A percentile compares a stretch with the other conserved stretches of the same genome.
phyloP scores from a whole-genome alignment of 2,329 filamentous ascomycete species.

The Fusarium dimerum region DNA sequence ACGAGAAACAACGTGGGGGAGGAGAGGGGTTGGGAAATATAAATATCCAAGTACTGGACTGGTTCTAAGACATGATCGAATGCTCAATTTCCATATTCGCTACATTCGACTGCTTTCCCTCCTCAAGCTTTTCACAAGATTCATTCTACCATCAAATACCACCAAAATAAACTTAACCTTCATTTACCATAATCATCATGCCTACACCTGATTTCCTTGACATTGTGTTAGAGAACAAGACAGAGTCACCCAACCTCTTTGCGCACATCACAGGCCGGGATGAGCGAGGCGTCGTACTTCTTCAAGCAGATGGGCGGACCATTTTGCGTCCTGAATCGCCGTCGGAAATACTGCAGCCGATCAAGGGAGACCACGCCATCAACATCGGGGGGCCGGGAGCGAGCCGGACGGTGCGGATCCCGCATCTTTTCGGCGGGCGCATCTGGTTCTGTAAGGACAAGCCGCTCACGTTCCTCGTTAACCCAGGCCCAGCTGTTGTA shows the following conservation, averaged over 20 bases:
- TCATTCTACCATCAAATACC: too few species aligned
- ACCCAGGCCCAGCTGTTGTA: constrained; percentile 71
- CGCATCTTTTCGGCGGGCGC: constrained; percentile 68
- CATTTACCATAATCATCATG: constrained; percentile 5
- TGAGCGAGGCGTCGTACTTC: constrained; percentile 59
- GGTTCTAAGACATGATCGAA: too few species aligned
- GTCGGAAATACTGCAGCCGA: constrained; percentile 46
- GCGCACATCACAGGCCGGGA: constrained; percentile 70
- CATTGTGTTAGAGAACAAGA: constrained; percentile 67
- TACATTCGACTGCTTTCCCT: too few species aligned
- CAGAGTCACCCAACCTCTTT: constrained; percentile 56
- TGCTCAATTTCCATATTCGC: too few species aligned
- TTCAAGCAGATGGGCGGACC: constrained; percentile 66
- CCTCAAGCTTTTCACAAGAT: too few species aligned
- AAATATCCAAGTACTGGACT: neutral
- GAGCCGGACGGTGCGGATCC: constrained; percentile 63
- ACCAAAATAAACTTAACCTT: neutral
- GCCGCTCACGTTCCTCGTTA: constrained; percentile 67
- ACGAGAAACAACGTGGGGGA: neutral
- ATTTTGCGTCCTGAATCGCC: constrained; percentile 66
- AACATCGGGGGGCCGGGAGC: constrained; percentile 61
- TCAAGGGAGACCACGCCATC: constrained; percentile 63
- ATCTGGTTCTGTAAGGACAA: constrained; percentile 69
- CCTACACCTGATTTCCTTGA: constrained; percentile 44
- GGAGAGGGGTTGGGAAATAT: neutral